Base-by-base conservation (phyloP, 2,329 filamentous ascomycete species). In the Xylariaceae sp. region DNA sequence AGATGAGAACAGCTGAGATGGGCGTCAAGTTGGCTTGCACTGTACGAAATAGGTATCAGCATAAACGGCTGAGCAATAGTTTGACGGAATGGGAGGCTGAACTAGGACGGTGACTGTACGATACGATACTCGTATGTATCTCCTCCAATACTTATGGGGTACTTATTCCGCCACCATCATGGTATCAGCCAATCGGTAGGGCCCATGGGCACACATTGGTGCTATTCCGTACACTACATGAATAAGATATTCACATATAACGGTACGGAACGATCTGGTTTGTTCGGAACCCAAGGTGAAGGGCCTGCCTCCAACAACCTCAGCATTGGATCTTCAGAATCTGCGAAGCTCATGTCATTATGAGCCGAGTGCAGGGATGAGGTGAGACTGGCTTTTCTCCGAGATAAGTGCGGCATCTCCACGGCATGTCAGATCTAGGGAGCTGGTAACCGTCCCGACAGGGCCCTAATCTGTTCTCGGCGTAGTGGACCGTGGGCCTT, bases 381-480 rank as follows among this genome's bases (percentile, higher is more conserved):
- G 3, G 44, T 56, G 35, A 11, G 4, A 18, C 8, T 37, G 55
- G 49, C 51, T 30, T 30, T 5, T 30, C 23, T 56, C 55, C 51
- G 55, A 53, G 39, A 55, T 56, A 34, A 30, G 11, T 49, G 35
- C 37, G 37, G 37, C 37, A 55, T 60, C 51, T 59, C 37, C 35
- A 39, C 37, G 8, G 23, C 23, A 30, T 30, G 23, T 30, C 23
- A 30, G 23, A 30, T 30, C 23, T 30, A 30, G 23, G 3, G 23
- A 30, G 23, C 23, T 30, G 23, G 15, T 34, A 58, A 15, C 44
- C 47, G 41, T 54, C 34, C 51, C 41, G 47, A 45, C 17, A 50
- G 45, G 45, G 13, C 5, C 30, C 49, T 56, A 13, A 15, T 51
- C 18, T n/a, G 10, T 18, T 13, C 52, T 57, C 52, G 57, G 51